phyloP scores from a whole-genome alignment of 2,329 filamentous ascomycete genomes.

The Metarhizium sp. region DNA sequence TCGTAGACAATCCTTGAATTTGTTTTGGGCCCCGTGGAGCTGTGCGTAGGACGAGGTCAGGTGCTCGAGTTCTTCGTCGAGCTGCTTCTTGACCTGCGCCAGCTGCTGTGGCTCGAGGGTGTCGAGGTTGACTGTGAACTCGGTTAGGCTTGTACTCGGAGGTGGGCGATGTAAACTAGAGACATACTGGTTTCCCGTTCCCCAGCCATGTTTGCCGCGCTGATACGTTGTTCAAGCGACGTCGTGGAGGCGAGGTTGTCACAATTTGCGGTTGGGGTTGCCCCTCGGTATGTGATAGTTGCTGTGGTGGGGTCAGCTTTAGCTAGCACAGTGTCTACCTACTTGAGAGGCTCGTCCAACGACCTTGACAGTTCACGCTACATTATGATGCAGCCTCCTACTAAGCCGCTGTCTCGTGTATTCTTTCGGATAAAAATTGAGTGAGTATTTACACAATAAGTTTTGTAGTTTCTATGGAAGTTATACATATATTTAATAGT shows the following conservation, averaged over 20 bases:
- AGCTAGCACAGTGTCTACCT: background rate
- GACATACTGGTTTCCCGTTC: slow-evolving; percentile 23
- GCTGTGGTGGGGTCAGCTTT: background rate
- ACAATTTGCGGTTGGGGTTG: background rate
- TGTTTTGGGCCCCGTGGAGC: slow-evolving; percentile 79
- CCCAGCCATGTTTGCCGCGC: slow-evolving; percentile 18
- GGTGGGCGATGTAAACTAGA: background rate
- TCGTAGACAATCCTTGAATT: slow-evolving; percentile 82
- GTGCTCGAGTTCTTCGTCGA: slow-evolving; percentile 93
- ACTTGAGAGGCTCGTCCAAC: background rate
- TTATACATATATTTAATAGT: background rate
- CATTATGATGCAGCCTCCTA: background rate
- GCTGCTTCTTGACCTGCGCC: slow-evolving; percentile 84
- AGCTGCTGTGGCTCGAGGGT: slow-evolving; percentile 78
- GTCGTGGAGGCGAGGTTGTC: background rate
- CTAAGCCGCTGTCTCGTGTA: background rate
- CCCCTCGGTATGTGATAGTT: background rate
- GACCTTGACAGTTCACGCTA: background rate
- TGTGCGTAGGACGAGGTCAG: slow-evolving; percentile 84
- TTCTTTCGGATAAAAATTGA: background rate
- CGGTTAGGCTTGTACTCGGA: background rate
- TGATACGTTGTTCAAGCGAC: background rate
- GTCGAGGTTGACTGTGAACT: slow-evolving; percentile 49
- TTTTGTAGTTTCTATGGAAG: background rate
- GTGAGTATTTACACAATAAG: background rate